A percentile compares a stretch with the other conserved stretches of the same genome.
phyloP scores from a whole-genome alignment of 2,329 filamentous ascomycete genomes.

The Drechslerella coelobrocha region DNA sequence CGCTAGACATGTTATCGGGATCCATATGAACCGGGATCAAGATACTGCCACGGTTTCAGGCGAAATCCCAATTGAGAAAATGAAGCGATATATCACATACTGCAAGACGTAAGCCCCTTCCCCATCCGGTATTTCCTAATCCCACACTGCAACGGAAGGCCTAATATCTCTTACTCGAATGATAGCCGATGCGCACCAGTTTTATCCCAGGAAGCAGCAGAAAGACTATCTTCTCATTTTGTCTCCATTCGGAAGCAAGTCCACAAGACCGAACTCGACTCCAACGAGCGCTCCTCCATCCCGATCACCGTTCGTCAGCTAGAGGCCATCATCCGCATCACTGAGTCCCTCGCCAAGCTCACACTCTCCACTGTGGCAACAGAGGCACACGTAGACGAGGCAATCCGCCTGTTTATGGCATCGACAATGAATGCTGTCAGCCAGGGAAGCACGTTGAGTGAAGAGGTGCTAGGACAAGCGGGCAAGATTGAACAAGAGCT shows the following conservation, averaged over 20 bases:
- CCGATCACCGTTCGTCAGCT: slow-evolving; percentile 97
- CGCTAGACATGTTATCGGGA: slow-evolving; percentile 94
- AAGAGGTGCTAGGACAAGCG: slow-evolving; percentile 90
- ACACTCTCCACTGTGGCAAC: slow-evolving; percentile 84
- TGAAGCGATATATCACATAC: slow-evolving; percentile 96
- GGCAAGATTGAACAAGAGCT: slow-evolving; percentile 87
- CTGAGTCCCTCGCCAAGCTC: slow-evolving; percentile 91
- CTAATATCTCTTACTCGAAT: slow-evolving; percentile 54
- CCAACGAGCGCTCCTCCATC: slow-evolving; percentile 88
- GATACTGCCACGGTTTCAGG: slow-evolving; percentile 69
- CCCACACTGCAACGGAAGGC: slow-evolving; percentile 28
- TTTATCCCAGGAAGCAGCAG: slow-evolving; percentile 85
- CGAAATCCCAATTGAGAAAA: slow-evolving; percentile 92
- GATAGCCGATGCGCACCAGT: slow-evolving; percentile 85
- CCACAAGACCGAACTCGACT: slow-evolving; percentile 85
- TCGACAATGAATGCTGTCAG: slow-evolving; percentile 98
- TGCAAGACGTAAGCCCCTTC: slow-evolving; percentile 78
- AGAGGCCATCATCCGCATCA: slow-evolving; percentile 96
- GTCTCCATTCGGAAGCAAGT: slow-evolving; percentile 95
- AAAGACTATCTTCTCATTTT: slow-evolving; percentile 96
- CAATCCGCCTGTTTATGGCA: slow-evolving; percentile 93
- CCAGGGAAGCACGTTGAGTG: slow-evolving; percentile 81
- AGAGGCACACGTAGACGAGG: slow-evolving; percentile 93
- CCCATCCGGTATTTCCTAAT: not conserved
- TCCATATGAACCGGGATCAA: slow-evolving; percentile 84